Percentiles rank a stretch among this genome's conserved stretches.
Evolutionary conservation across 2,329 filamentous ascomycete genomes (phyloP).

Genomic region (Fusarium sp.): DNA sequence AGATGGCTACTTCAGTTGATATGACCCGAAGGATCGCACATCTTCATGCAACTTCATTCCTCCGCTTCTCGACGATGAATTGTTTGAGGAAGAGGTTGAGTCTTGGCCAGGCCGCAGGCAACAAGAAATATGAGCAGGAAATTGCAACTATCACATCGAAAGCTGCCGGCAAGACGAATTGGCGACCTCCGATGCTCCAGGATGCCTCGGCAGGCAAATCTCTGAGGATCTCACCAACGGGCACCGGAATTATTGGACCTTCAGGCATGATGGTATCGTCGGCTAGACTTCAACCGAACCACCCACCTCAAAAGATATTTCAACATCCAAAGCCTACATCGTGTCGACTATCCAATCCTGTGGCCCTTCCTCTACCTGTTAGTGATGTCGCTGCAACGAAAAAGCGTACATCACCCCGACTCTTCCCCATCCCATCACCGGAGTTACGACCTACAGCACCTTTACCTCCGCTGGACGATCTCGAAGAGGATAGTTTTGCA

Average conservation of each 20-base stretch:
- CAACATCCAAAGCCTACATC: constrained; percentile 36
- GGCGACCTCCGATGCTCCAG: constrained; percentile 40
- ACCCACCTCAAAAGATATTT: constrained; percentile 14
- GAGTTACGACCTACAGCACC: constrained; percentile 46
- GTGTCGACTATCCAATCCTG: constrained; percentile 47
- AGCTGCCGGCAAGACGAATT: constrained; percentile 34
- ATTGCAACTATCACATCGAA: constrained; percentile 36
- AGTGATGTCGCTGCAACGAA: constrained; percentile 44
- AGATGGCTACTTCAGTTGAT: constrained; percentile 58
- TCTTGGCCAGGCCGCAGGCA: constrained; percentile 44
- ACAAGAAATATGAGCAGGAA: constrained; percentile 47
- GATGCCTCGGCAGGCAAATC: constrained; percentile 39
- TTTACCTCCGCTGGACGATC: constrained; percentile 46
- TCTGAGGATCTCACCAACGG: constrained; percentile 21
- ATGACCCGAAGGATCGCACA: constrained; percentile 54
- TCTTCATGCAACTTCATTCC: constrained; percentile 63
- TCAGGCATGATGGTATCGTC: constrained; percentile 8
- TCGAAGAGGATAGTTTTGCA: constrained; percentile 60
- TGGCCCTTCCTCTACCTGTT: constrained; percentile 46
- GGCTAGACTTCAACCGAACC: constrained; percentile 9
- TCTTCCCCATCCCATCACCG: constrained; percentile 51
- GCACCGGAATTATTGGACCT: constrained; percentile 20
- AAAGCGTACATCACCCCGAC: constrained; percentile 47
- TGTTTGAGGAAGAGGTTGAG: constrained; percentile 62
- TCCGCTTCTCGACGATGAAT: constrained; percentile 76